Percentiles rank a stretch among this genome's conserved stretches.
These are phyloP conservation scores for Stropharia rugosoannulata DNA, from an alignment of 768 basidiomycete species.

Conservation along the genomic window DNA sequence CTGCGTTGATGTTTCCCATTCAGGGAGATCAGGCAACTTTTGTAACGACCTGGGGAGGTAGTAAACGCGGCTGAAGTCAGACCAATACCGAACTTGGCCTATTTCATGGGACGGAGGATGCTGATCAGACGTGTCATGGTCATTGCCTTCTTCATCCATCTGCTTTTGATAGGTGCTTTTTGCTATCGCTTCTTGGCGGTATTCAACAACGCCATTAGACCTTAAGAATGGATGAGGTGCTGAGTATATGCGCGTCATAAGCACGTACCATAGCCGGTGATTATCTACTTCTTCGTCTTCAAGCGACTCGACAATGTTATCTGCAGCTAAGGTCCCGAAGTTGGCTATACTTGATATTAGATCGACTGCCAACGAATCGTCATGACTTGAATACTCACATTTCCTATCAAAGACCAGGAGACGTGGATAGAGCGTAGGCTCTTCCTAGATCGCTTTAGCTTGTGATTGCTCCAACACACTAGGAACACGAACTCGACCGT, in stretches of 20 bases:
- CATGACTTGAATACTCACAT: constrained; percentile 20
- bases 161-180: constrained; percentile 55
- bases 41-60: constrained; percentile 68
- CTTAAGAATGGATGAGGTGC: constrained; percentile 27
- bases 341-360: constrained; percentile 42
- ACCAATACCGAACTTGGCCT: constrained; percentile 55
- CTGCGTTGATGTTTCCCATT: constrained; percentile 51
- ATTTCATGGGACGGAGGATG: constrained; percentile 12
- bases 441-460: constrained; percentile 32
- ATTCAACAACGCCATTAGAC: constrained; percentile 47
- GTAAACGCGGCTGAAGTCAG: constrained; percentile 64
- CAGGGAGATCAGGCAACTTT: constrained; percentile 54
- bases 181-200: constrained; percentile 51
- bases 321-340: constrained; percentile 57
- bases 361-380: not conserved
- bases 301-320: constrained; percentile 35
- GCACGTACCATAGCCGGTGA: constrained; percentile 13
- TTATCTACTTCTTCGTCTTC: constrained; percentile 22
- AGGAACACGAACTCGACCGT: constrained; percentile 40
- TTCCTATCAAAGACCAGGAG: constrained; percentile 68
- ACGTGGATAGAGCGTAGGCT: constrained; percentile 56
- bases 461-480: not conserved
- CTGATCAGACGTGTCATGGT: not conserved
- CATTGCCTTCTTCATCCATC: constrained; percentile 25
- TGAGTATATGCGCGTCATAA: not conserved